A percentile compares a stretch with the other conserved stretches of the same genome.
These are phyloP conservation scores for Trematosphaeria pertusa DNA, from an alignment of 2,329 filamentous ascomycete genomes.

Conservation along the genomic window DNA sequence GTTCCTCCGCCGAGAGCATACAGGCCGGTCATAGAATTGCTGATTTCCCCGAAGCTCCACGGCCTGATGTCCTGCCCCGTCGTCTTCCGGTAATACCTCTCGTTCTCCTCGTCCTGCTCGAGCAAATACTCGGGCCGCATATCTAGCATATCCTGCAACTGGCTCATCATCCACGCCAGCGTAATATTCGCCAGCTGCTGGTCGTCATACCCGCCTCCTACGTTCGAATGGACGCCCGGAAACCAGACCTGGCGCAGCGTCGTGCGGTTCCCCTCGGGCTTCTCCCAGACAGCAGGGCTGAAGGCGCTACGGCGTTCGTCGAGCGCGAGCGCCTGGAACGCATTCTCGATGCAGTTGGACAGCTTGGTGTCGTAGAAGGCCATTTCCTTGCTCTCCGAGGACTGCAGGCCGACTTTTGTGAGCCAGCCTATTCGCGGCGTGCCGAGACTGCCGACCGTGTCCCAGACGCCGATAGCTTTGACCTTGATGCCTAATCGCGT, in stretches of 20 bases:
- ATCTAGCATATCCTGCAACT: conserved; percentile 57
- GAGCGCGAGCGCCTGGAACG: conserved; percentile 63
- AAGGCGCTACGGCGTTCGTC: conserved; percentile 61
- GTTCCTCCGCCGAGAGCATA: conserved; percentile 55
- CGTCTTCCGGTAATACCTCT: conserved; percentile 52
- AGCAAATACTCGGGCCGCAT: conserved; percentile 56
- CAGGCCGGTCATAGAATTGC: conserved; percentile 54
- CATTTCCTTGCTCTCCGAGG: conserved; percentile 46
- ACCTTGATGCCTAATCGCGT: conserved; percentile 48
- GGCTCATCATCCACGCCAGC: conserved; percentile 65
- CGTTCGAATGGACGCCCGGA: conserved; percentile 60
- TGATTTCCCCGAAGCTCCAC: conserved; percentile 57
- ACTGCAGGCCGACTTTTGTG: conserved; percentile 45
- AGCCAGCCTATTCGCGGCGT: conserved; percentile 54
- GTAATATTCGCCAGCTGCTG: conserved; percentile 59
- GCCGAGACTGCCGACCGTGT: conserved; percentile 57
- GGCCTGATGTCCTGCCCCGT: conserved; percentile 50
- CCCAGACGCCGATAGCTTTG: conserved; percentile 57
- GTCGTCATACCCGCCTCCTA: conserved; percentile 57
- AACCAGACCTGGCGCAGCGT: conserved; percentile 63
- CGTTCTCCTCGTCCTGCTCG: conserved; percentile 55
- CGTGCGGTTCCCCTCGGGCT: conserved; percentile 53
- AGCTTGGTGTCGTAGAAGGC: conserved; percentile 58
- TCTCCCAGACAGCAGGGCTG: conserved; percentile 61
- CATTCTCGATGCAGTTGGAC: conserved; percentile 56